Base-by-base conservation (phyloP, 2,329 filamentous ascomycete genomes). In the Diaporthe ampelina region DNA sequence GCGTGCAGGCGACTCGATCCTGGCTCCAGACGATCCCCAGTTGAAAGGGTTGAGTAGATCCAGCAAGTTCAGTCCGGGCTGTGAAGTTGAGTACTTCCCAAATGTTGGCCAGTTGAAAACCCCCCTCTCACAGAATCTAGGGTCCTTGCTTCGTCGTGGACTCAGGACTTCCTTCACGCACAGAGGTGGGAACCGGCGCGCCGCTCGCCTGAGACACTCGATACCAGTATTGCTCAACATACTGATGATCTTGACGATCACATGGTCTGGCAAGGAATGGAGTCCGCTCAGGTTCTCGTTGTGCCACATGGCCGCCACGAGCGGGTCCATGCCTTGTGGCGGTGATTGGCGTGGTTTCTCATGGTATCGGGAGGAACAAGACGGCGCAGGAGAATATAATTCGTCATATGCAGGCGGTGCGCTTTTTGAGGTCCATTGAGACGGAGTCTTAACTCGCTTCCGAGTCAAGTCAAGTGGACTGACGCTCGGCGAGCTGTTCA, bases 401-500 rank as follows among this genome's bases (percentile, higher is more conserved):
- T 29, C 29, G 29, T 29, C 29, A 29, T 29, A 29, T 29, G 29
- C 2, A 29, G 29, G 29, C 29, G 29, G 29, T 29, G 29, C 29
- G 29, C 29, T 29, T 29, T 29, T 29, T 29, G 4, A 29, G 29
- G 4, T 2, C 29, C 29, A 29, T 4, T 29, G 29, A 3, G 29
- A 29, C 29, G 29, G 29, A 29, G 2, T 29, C 29, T 29, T 4
- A 4, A 29, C 29, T 29, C 29, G 29, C 3, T 2, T 3, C 3
- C 29, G 29, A 29, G 29, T 29, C 29, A 4, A 2, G 29, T 29
- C 29, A 29, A 29, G 29, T 29, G 29, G 2, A 4, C 83, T 99
- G 95, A 65, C 95, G 92, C 79, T 98, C 95, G 80, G 98, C 97
- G 67, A 98, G 91, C 81, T 98, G 95, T 40, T 92, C 96, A 76